Evolutionary conservation across 2,329 filamentous ascomycete species (phyloP), one percentile per base, ranked within the genome.

Genomic region (Fusarium udum): DNA sequence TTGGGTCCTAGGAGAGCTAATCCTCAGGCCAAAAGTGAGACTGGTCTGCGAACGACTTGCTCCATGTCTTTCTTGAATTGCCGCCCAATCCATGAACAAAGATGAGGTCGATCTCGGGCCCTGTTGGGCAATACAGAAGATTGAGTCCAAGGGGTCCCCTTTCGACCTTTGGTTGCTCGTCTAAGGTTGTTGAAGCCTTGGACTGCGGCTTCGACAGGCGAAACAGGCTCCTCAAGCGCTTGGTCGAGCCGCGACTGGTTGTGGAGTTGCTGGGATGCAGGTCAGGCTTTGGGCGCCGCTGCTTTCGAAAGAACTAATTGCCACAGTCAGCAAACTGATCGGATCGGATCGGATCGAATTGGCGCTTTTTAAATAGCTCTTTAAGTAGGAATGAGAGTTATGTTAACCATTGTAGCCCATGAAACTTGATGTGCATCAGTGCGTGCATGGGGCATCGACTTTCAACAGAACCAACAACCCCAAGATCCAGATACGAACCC

Each of bases 71-170:
- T 8, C 78, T 74, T 11, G 83, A 82, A 34, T 77, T 74, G 10
- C 83, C 83, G 6, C 81, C 81, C 9, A 84, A 77, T 10, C 83
- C 83, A 71, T 85, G 83, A 13, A 85, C 77, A 56, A 84, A 84
- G 42, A 83, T 73, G 48, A 84, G 75, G 61, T 73, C 71, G 53
- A 73, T 64, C 82, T 73, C 48, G 8, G 77, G 75, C 12, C 76
- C 71, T 4, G 64, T 9, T 4, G 79, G 75, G 18, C 62, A 65
- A 42, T 73, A 42, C 7, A 80, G 57, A 3, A 79, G 61, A 26
- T 24, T 73, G 31, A 80, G 67, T 34, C 76, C 71, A 52, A 68
- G 43, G 6, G 68, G 55, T 8, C 71, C 68, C 46, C 52, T 73
- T 10, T 37, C 18, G 45, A 22, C 22, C 22, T 61, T 53, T 32